These are phyloP conservation scores for Aspergillus diversus DNA, from an alignment of 495 filamentous ascomycete genomes.

Conservation along the genomic window DNA sequence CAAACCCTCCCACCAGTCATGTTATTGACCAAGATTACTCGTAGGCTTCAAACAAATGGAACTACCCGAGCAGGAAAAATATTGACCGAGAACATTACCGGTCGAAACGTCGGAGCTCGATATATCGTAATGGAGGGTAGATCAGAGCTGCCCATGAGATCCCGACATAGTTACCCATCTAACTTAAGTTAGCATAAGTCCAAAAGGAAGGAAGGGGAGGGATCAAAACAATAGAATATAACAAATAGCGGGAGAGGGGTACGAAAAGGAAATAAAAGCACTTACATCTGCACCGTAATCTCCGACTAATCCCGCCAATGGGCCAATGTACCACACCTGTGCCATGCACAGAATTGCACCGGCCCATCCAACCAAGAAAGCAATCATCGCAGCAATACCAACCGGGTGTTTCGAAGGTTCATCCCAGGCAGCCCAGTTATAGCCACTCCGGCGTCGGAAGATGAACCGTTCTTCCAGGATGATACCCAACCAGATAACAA, in stretches of 20 bases:
- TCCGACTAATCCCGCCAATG: conserved; percentile 58
- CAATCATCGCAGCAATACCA: conserved; percentile 62
- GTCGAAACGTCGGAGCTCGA: conserved; percentile 51
- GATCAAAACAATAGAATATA: background rate
- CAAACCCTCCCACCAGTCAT: no score
- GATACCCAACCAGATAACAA: conserved; percentile 66
- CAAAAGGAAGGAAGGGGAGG: background rate
- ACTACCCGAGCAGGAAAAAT: background rate
- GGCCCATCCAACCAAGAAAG: conserved; percentile 71
- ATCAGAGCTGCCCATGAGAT: conserved; percentile 52
- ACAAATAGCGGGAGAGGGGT: background rate
- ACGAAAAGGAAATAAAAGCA: conserved; percentile 10
- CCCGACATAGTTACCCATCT: conserved; percentile 58
- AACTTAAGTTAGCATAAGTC: conserved; percentile 11
- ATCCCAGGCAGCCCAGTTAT: conserved; percentile 67
- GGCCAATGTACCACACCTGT: conserved; percentile 71
- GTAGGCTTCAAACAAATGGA: background rate
- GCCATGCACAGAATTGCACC: conserved; percentile 73
- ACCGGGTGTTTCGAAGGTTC: conserved; percentile 61
- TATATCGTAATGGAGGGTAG: conserved; percentile 53
- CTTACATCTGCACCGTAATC: conserved; percentile 63
- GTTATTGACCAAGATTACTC: background rate
- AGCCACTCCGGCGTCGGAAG: conserved; percentile 56
- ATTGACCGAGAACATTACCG: conserved; percentile 29
- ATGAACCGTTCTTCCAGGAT: conserved; percentile 65